Conservation (phyloP, 192 early-diverging fungal genomes). For the Endogone sp. region DNA sequence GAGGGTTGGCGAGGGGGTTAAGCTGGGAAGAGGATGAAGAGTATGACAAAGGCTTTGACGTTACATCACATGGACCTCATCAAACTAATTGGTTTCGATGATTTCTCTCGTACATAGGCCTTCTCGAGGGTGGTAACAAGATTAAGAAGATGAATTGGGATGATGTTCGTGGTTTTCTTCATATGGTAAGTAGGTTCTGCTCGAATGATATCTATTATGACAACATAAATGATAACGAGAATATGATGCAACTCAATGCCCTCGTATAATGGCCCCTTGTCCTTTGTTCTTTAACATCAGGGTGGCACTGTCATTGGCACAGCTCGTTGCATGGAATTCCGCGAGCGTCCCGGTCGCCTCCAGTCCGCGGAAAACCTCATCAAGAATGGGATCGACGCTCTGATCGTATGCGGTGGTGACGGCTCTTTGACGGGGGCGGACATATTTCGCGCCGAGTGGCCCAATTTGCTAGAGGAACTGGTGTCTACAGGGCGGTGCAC, state of each 20-base stretch:
- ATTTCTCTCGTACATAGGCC: too few species aligned
- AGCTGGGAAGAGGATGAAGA: too few species aligned
- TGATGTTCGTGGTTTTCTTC: constrained; percentile 85
- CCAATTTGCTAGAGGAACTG: constrained; percentile 74
- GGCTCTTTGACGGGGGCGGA: constrained; percentile 97
- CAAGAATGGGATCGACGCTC: constrained; percentile 87
- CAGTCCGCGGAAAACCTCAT: constrained; percentile 81
- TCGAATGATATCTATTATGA: too few species aligned
- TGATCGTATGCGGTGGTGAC: constrained; percentile 96
- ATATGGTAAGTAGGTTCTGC: constrained; percentile 50
- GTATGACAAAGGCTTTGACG: too few species aligned
- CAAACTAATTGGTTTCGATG: constrained; percentile 7
- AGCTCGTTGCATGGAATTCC: constrained; percentile 85
- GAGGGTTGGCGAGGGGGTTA: too few species aligned
- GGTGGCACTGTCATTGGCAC: constrained; percentile 96
- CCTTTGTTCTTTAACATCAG: constrained; percentile 19
- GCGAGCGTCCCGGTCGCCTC: constrained; percentile 80
- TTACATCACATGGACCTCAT: neutral
- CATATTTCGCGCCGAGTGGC: constrained; percentile 87
- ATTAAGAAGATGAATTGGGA: constrained; percentile 84
- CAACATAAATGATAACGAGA: too few species aligned
- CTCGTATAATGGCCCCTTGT: neutral
- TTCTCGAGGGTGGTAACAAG: constrained; percentile 89
- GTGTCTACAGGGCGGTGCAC: constrained; percentile 55
- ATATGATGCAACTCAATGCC: too few species aligned